Conservation (phyloP, 768 basidiomycete genomes). For the Crepidotus variabilis region DNA sequence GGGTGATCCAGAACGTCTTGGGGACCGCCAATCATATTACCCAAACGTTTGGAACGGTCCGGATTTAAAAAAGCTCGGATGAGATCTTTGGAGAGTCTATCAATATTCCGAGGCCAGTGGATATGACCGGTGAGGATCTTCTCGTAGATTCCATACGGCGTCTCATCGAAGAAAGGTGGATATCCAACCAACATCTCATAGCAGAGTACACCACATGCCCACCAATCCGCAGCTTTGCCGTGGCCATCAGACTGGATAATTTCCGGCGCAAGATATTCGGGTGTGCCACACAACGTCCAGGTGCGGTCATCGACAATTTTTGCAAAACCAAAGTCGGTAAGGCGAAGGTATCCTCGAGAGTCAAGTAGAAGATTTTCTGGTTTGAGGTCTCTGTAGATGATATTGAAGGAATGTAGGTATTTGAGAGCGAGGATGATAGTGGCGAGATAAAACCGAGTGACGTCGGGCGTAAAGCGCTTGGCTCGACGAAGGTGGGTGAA, state of each 20-base stretch:
- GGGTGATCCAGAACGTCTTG: slow-evolving; percentile 89
- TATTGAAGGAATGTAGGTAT: slow-evolving; percentile 93
- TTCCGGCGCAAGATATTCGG: slow-evolving; percentile 96
- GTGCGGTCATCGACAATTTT: slow-evolving; percentile 98
- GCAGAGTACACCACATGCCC: slow-evolving; percentile 95
- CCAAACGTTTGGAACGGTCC: slow-evolving; percentile 87
- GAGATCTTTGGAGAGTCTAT: slow-evolving; percentile 84
- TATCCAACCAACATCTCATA: slow-evolving; percentile 99
- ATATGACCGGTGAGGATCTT: slow-evolving; percentile 89
- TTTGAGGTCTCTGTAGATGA: slow-evolving; percentile 98
- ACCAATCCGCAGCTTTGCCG: slow-evolving; percentile 98
- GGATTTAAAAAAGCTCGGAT: slow-evolving; percentile 87
- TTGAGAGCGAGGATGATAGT: slow-evolving; percentile 93
- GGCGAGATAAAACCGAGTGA: slow-evolving; percentile 96
- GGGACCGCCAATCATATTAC: slow-evolving; percentile 90
- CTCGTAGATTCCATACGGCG: slow-evolving; percentile 98
- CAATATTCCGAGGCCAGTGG: slow-evolving; percentile 89
- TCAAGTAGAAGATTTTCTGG: slow-evolving; percentile 98
- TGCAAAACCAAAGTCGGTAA: slow-evolving; percentile 98
- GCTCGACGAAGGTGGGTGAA: slow-evolving; percentile 96
- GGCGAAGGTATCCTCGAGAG: slow-evolving; percentile 86
- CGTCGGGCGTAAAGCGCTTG: slow-evolving; percentile 92
- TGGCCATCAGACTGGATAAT: slow-evolving; percentile 98
- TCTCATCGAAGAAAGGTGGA: slow-evolving; percentile 97
- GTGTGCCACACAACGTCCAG: slow-evolving; percentile 95